These are phyloP conservation scores for Orbilia blumenaviensis DNA, from an alignment of 2,329 filamentous ascomycete genomes.

Conservation along the genomic window DNA sequence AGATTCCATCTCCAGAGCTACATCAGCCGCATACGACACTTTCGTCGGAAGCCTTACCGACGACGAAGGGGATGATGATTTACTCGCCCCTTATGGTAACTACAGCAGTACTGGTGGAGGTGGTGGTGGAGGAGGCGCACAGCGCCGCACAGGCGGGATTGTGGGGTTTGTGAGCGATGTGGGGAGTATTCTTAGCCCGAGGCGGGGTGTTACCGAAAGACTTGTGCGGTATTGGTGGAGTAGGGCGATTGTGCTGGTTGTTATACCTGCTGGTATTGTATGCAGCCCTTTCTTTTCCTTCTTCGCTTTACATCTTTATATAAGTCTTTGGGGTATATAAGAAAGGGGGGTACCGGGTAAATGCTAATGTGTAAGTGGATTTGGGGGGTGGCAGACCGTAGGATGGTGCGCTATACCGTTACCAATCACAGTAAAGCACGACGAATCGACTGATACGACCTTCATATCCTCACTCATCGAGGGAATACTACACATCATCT, in stretches of 20 bases:
- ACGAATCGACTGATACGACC: conserved; percentile 17
- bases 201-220: conserved; percentile 68
- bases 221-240: conserved; percentile 72
- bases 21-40: conserved; percentile 46
- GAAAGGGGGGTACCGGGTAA: neutral
- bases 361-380: conserved; percentile 7
- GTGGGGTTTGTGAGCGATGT: conserved; percentile 42
- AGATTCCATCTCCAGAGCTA: conserved; percentile 42
- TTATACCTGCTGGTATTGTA: conserved; percentile 71
- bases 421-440: conserved; percentile 60
- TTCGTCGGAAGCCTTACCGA: conserved; percentile 45
- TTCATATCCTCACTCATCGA: conserved; percentile 46
- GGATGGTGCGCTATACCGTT: conserved; percentile 44
- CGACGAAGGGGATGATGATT: conserved; percentile 20
- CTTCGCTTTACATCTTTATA: neutral
- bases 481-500: conserved; percentile 50
- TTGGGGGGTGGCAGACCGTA: conserved; percentile 38
- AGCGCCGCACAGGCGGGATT: conserved; percentile 30
- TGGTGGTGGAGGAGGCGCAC: neutral
- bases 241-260: conserved; percentile 70
- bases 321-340: too few relatives aligned
- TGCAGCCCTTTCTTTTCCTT: too few relatives aligned
- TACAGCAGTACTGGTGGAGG: neutral
- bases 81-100: conserved; percentile 9
- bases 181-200: conserved; percentile 69